Conservation (phyloP, 371 early-diverging fungal genomes). For the Blakeslea trispora region DNA sequence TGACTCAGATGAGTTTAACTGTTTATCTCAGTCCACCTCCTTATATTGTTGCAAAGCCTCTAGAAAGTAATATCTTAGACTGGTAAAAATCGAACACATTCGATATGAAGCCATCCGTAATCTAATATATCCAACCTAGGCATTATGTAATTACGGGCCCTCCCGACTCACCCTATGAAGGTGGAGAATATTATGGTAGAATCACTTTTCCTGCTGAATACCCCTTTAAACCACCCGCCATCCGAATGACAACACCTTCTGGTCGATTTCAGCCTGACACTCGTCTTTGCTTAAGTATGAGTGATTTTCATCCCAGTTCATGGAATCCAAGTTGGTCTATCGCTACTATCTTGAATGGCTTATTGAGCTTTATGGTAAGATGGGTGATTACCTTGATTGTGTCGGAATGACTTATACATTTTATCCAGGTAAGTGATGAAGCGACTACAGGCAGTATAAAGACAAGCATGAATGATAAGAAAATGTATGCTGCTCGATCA, state of each 20-base stretch:
- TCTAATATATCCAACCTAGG: slow-evolving; percentile 42
- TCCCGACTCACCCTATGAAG: slow-evolving; percentile 89
- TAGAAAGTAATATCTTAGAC: slow-evolving; percentile 93
- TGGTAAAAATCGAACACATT: slow-evolving; percentile 62
- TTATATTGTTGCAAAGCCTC: slow-evolving; percentile 85
- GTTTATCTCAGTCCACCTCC: slow-evolving; percentile 59
- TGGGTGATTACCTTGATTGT: background rate
- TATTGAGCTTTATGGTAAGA: slow-evolving; percentile 92
- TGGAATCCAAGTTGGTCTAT: slow-evolving; percentile 99
- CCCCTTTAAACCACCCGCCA: slow-evolving; percentile 94
- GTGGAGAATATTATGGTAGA: slow-evolving; percentile 95
- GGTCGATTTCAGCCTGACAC: slow-evolving; percentile 91
- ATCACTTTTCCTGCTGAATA: slow-evolving; percentile 95
- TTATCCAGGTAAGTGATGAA: slow-evolving; percentile 57
- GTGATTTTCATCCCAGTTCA: slow-evolving; percentile 89
- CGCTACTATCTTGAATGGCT: slow-evolving; percentile 91
- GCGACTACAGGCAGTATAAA: slow-evolving; percentile 91
- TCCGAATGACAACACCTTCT: slow-evolving; percentile 92
- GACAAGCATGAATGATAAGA: slow-evolving; percentile 77
- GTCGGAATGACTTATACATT: slow-evolving; percentile 41
- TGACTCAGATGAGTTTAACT: background rate
- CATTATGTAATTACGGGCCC: slow-evolving; percentile 96
- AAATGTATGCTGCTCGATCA: slow-evolving; percentile 75
- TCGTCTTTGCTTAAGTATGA: slow-evolving; percentile 92
- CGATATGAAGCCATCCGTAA: background rate